A percentile compares a stretch with the other conserved stretches of the same genome.
Conservation (phyloP, 2,329 filamentous ascomycete genomes). For the Ustulina deusta region DNA sequence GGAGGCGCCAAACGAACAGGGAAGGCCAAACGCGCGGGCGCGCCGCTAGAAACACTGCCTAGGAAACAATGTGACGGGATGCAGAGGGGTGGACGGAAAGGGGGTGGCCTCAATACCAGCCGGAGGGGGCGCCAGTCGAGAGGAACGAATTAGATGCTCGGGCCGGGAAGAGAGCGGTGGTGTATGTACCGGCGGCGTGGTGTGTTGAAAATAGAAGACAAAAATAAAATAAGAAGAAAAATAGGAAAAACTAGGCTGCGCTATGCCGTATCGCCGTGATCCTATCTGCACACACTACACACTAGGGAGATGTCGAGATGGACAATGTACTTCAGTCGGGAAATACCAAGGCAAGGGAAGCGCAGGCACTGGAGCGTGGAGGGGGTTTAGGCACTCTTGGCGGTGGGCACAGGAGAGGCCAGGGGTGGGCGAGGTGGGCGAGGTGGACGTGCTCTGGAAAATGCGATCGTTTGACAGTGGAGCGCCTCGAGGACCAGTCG, state of each 20-base stretch:
- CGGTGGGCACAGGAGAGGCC: conserved; percentile 16
- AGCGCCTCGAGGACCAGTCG: conserved; percentile 44
- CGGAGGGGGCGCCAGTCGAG: conserved; percentile 29
- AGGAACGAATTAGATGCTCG: conserved; percentile 18
- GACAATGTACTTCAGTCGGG: neutral
- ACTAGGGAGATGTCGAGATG: neutral
- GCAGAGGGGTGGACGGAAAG: conserved; percentile 43
- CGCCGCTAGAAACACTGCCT: conserved; percentile 45
- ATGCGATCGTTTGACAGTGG: conserved; percentile 29
- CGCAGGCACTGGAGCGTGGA: neutral
- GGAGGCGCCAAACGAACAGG: conserved; percentile 49
- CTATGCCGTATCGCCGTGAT: conserved; percentile 25
- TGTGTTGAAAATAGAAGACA: neutral
- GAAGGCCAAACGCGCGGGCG: conserved; percentile 44
- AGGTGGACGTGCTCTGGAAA: neutral
- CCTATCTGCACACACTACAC: neutral
- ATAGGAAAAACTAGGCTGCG: conserved; percentile 1
- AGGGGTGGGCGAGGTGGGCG: conserved; percentile 11
- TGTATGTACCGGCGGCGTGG: conserved; percentile 22
- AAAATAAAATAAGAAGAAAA: conserved; percentile 4
- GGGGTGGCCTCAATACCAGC: conserved; percentile 42
- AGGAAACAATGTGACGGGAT: conserved; percentile 49
- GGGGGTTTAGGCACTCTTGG: conserved; percentile 10
- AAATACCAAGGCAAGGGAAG: neutral
- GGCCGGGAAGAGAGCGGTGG: neutral